Evolutionary conservation across 441 rosid genomes (phyloP).

Genomic region (Populus trichocarpa): DNA sequence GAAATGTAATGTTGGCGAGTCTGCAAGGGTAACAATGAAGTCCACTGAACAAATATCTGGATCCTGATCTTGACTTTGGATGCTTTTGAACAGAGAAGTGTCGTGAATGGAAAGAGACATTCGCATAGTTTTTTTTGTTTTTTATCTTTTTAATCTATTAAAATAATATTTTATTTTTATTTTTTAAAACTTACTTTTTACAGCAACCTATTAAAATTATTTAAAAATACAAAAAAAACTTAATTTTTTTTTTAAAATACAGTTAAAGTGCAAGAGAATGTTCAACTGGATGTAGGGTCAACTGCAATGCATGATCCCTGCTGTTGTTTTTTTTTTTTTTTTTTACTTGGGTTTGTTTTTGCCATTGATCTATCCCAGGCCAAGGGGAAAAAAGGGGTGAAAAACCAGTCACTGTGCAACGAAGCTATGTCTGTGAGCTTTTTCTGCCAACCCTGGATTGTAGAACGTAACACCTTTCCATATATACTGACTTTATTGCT

Average conservation of each 20-base stretch:
- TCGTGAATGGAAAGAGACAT: neutral
- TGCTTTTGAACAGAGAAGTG: neutral
- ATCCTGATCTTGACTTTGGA: neutral
- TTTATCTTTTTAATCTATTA: no score
- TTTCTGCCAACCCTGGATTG: neutral
- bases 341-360: neutral
- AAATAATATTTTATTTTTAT: no score
- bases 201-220: no score
- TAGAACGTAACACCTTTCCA: neutral
- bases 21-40: neutral
- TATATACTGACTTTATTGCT: neutral
- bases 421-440: neutral
- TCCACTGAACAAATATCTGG: neutral
- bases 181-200: no score
- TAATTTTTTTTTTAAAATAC: no score
- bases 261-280: neutral
- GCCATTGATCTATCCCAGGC: no score
- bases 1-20: neutral
- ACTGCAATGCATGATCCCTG: neutral
- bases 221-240: no score
- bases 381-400: no score
- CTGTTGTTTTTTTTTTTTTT: no score
- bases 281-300: neutral
- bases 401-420: neutral
- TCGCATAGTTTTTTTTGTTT: no score